These are phyloP conservation scores for Stereum hirsutum DNA, from an alignment of 1,284 basidiomycete genomes.

Conservation along the genomic window DNA sequence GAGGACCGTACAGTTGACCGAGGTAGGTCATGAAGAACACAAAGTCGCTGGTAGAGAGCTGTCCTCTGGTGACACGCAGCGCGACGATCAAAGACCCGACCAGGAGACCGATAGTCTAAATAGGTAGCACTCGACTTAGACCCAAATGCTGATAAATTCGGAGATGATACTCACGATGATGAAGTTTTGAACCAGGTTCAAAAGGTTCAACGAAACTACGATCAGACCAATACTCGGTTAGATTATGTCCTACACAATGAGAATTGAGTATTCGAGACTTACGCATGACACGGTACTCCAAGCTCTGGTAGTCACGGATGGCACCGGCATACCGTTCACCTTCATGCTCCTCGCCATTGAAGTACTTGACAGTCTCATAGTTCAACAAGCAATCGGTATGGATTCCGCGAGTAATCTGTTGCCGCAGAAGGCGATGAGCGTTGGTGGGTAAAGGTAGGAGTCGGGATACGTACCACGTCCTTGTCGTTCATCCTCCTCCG, in stretches of 20 bases:
- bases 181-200: slow-evolving; percentile 72
- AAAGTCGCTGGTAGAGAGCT: slow-evolving; percentile 47
- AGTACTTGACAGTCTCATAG: slow-evolving; percentile 83
- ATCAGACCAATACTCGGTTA: neutral
- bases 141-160: neutral
- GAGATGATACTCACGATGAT: slow-evolving; percentile 48
- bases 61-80: slow-evolving; percentile 44
- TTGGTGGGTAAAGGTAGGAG: neutral
- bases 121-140: slow-evolving; percentile 1
- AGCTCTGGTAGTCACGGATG: slow-evolving; percentile 65
- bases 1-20: slow-evolving; percentile 60
- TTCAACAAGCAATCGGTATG: slow-evolving; percentile 77
- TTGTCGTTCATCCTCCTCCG: slow-evolving; percentile 72
- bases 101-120: slow-evolving; percentile 63
- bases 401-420: slow-evolving; percentile 63
- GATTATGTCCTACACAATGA: neutral
- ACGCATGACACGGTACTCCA: slow-evolving; percentile 73
- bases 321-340: slow-evolving; percentile 65
- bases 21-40: slow-evolving; percentile 78
- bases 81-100: slow-evolving; percentile 74
- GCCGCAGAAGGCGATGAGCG: neutral
- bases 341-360: slow-evolving; percentile 77
- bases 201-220: slow-evolving; percentile 58
- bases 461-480: slow-evolving; percentile 42
- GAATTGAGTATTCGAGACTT: slow-evolving; percentile 17